Evolutionary conservation across 2,329 filamentous ascomycete genomes (phyloP), one percentile per base, ranked within the genome.

Genomic region (Beauveria bassiana): DNA sequence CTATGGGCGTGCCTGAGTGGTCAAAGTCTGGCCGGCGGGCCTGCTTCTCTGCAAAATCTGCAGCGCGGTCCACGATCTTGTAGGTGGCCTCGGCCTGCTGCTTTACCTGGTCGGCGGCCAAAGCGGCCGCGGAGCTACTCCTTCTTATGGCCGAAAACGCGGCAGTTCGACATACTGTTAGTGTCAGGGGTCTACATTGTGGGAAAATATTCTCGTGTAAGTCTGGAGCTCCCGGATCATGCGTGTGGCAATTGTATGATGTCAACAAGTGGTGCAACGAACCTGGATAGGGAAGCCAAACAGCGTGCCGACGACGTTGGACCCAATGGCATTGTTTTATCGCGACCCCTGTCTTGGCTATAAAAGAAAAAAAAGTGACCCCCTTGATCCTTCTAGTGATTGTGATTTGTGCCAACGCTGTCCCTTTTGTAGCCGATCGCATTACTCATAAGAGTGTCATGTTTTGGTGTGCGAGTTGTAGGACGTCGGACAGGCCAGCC

Each of bases 11-110:
- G 38, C 49, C 61, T 0, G 63, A 65, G 16, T 66, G 65, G 28
- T 71, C 68, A 55, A 71, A 71, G 5, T 65, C 64, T 0, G 67
- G 68, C 0, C 70, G 64, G 31, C 54, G 59, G 42, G 68, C 64
- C 52, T 66, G 62, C 8, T n/a, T 68, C 10, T 70, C 55, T 10
- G 66, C 54, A 20, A 71, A 71, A 45, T 68, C 63, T 34, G 43
- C 52, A 3, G 68, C 64, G 3, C 63, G 61, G 7, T 70, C 65
- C 2, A 71, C 66, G 50, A 71, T 63, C 53, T 65, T 63, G 58
- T 64, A 61, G 59, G 34, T 61, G 28, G 59, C 53, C 60, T 65
- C 63, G 47, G 63, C 63, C 18, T 63, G 53, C 22, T 55, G 53
- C 22, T 55, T 31, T 16, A 58, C 53, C 53, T 57, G 53, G 34